Percentiles rank a stretch among this genome's conserved stretches.
Evolutionary conservation across 140 eudicot species (phyloP).

Genomic region (Stevia rebaudiana): DNA sequence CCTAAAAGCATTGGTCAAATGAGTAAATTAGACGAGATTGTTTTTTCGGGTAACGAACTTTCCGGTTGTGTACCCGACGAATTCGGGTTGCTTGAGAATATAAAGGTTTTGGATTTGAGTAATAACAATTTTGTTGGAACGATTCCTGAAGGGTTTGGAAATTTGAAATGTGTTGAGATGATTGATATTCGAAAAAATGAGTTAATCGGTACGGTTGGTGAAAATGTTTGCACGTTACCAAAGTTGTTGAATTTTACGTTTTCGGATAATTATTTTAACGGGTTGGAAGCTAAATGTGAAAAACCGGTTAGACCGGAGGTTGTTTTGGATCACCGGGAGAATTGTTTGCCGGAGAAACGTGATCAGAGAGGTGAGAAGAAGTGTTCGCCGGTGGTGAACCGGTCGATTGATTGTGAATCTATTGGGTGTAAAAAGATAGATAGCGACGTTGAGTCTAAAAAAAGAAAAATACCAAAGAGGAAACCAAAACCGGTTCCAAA

Average conservation of each 20-base stretch:
- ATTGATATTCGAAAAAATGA: slow-evolving; percentile 36
- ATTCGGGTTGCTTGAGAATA: slow-evolving; percentile 40
- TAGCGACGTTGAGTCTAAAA: slow-evolving; percentile 18
- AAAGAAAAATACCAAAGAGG: neutral
- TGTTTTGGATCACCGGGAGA: slow-evolving; percentile 27
- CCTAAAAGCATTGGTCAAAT: slow-evolving; percentile 52
- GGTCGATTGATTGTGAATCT: slow-evolving; percentile 37
- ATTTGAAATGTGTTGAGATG: slow-evolving; percentile 20
- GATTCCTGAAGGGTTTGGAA: slow-evolving; percentile 30
- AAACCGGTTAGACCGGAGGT: slow-evolving; percentile 21
- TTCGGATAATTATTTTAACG: slow-evolving; percentile 34
- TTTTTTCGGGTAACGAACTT: slow-evolving; percentile 36
- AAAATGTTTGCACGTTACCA: slow-evolving; percentile 37
- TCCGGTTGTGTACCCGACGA: slow-evolving; percentile 51
- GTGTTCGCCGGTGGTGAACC: slow-evolving; percentile 36
- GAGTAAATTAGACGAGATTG: slow-evolving; percentile 41
- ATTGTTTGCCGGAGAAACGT: slow-evolving; percentile 41
- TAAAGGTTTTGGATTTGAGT: slow-evolving; percentile 42
- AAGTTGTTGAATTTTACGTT: slow-evolving; percentile 33
- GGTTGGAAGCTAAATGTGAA: slow-evolving; percentile 35
- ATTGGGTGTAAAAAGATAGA: slow-evolving; percentile 16
- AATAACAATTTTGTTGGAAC: slow-evolving; percentile 34
- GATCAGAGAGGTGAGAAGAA: slow-evolving; percentile 26
- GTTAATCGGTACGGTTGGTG: slow-evolving; percentile 40
- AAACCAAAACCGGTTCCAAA: neutral